Conservation (phyloP, 305 asterid genomes). For the Rubia balearica region DNA sequence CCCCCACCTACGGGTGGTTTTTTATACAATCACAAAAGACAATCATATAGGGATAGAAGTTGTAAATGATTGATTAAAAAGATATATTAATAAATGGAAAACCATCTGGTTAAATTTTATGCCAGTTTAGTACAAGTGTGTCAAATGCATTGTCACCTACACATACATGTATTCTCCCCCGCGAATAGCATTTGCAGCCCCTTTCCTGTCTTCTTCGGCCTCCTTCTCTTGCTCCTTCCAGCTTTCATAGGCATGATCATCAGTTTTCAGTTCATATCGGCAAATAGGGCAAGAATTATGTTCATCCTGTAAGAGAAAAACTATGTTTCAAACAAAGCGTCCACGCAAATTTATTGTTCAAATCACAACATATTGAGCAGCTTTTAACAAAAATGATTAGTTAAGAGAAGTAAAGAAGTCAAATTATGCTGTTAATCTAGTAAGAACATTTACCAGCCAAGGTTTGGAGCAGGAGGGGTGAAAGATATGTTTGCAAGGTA, state of each 20-base stretch:
- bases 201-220: conserved; percentile 93
- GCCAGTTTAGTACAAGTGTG: background rate
- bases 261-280: conserved; percentile 84
- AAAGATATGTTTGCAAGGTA: conserved; percentile 89
- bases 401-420: background rate
- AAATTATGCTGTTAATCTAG: background rate
- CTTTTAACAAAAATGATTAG: background rate
- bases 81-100: background rate
- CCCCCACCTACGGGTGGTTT: too few species aligned
- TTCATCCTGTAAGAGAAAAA: conserved; percentile 45
- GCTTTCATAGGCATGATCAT: conserved; percentile 78
- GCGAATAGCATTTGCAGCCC: conserved; percentile 92
- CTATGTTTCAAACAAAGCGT: background rate
- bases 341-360: background rate
- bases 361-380: background rate
- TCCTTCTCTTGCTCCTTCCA: conserved; percentile 93
- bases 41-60: too few species aligned
- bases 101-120: background rate
- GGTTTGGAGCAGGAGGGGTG: conserved; percentile 98
- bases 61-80: background rate
- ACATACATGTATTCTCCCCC: conserved; percentile 97
- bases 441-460: conserved; percentile 75
- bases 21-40: too few species aligned
- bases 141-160: conserved; percentile 24
- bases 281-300: conserved; percentile 96